Conservation (phyloP, 2,329 filamentous ascomycete genomes). For the Fusarium sp. region DNA sequence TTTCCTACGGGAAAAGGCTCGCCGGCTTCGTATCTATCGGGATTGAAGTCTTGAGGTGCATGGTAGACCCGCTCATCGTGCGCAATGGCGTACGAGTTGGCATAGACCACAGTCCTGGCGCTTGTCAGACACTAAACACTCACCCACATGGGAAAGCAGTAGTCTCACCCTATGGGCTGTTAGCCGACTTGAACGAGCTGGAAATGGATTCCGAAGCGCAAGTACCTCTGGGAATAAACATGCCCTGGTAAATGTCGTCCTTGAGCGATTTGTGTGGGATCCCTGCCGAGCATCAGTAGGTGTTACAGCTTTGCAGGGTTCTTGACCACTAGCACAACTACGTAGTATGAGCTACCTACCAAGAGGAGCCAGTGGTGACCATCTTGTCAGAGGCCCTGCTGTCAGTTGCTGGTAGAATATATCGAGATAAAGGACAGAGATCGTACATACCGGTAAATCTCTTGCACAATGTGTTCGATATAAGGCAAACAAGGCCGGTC, state of each 20-base stretch:
- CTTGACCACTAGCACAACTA: neutral
- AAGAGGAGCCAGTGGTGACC: constrained; percentile 56
- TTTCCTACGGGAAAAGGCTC: constrained; percentile 55
- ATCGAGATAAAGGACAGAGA: neutral
- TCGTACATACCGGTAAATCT: constrained; percentile 50
- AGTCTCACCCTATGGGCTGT: constrained; percentile 33
- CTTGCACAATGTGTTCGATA: constrained; percentile 56
- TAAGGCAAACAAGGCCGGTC: constrained; percentile 56
- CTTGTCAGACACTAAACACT: constrained; percentile 30
- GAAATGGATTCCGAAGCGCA: neutral
- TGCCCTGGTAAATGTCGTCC: constrained; percentile 66
- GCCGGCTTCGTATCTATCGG: constrained; percentile 56
- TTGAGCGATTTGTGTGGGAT: constrained; percentile 64
- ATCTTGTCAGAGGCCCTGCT: constrained; percentile 37
- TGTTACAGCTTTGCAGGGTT: constrained; percentile 1
- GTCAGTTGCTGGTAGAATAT: neutral
- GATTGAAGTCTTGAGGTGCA: constrained; percentile 56
- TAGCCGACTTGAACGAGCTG: neutral
- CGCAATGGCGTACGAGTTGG: constrained; percentile 56
- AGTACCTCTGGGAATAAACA: constrained; percentile 64
- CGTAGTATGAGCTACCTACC: constrained; percentile 47
- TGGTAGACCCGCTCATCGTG: constrained; percentile 53
- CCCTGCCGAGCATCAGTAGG: constrained; percentile 32
- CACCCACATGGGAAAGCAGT: neutral
- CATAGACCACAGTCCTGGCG: constrained; percentile 50